Base-by-base conservation (phyloP, 2,329 filamentous ascomycete species). In the Metarhizium robertsii region DNA sequence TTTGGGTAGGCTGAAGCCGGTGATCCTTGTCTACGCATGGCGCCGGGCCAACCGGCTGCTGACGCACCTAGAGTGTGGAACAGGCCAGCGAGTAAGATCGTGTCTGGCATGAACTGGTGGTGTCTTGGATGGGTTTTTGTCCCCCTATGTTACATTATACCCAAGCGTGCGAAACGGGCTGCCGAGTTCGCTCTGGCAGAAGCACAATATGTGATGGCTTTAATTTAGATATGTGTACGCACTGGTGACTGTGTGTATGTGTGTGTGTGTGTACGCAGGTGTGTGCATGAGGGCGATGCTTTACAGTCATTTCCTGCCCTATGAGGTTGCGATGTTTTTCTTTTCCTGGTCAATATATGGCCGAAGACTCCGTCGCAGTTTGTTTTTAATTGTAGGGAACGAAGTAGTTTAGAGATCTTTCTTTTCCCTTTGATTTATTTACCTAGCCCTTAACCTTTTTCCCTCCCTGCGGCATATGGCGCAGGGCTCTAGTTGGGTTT, bases 1-100 rank as follows among this genome's bases (percentile, higher is more conserved):
- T 50, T 46, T 36, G 47, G 50, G 48, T 38, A 29, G 53, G 40
- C 29, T 42, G 40, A 42, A 46, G 47, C 38, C 53, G 48, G 30
- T 40, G 47, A 55, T 38, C 48, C 30, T 36, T 50, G 53, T 51
- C 40, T 43, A n/a, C 40, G 40, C 48, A 36, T 54, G 53, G 47
- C 53, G 46, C 20, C 20, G 25, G 40, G 14, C 40, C 30, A 53
- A 30, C 40, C 25, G 16, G 25, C 18, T 34, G 29, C 40, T 38
- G 42, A 30, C 52, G 25, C 45, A 30, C 20, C 20, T 30, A 13
- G 5, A 18, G 42, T 18, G 29, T 36, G 48, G 25, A 30, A 43
- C 7, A 50, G 13, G 36, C 45, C 53, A 50, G 46, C 46, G 25
- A 50, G 32, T 16, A 46, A 49, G 48, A 50, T 34, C 13, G 48